Evolutionary conservation across 306 rosid genomes (phyloP), one percentile per base, ranked within the genome.

Genomic region (Prunus dulcis): DNA sequence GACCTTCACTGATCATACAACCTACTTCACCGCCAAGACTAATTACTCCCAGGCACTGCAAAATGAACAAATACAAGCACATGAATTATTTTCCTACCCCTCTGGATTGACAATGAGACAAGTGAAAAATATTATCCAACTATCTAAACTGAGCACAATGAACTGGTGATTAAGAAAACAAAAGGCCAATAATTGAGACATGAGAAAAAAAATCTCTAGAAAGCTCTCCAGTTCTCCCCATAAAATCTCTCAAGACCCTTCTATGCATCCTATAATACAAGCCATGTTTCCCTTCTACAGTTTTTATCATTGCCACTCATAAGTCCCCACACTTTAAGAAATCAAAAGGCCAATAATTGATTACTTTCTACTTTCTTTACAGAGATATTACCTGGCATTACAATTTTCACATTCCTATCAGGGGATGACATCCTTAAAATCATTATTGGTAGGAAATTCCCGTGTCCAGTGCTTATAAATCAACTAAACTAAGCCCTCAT

Each of bases 1-100:
- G 93, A 69, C 98, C 98, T 86, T 95, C 98, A 62, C 84, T 82
- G 81, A 92, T 89, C 97, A 95, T 90, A 72, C 93, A 95, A 78
- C 98, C 98, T 14, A 95, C 97, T 85, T 95, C 97, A 79, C 97
- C 89, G 15, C 97, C 96, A 76, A 92, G 92, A 82, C 51, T 82
- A 78, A 89, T 60, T 75, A 89, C 85, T 64, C 79, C 90, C 66
- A 77, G 62, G 76, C 97, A 90, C 98, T 95, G 96, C 82, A 80
- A 51, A 61, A 66, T 34, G 73, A 19, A n/a, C 19, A 81, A 12
- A 71, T 30, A 55, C 64, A 63, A 74, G 51, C 58, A 10, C 73
- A 56, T 12, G 4, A 55, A 76, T 71, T 57, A 78, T n/a, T 70
- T 22, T 38, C 62, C 49, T 28, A 15, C 57, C 71, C 51, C 51